Percentiles rank a stretch among this genome's conserved stretches.
Conservation (phyloP, 78 protist species). For the Dictyostelium citrinum region DNA sequence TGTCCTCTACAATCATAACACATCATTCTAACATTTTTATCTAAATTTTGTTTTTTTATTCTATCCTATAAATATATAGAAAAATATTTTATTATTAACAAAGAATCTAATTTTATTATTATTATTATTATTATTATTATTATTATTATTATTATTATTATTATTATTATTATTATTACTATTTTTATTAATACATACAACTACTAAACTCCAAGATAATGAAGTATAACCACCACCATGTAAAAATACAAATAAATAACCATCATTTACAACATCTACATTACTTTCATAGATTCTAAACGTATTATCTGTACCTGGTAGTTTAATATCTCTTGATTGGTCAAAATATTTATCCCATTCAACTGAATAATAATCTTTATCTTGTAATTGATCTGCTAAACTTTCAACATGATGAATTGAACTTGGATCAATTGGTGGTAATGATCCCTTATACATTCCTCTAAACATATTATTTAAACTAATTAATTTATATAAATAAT, state of each 20-base stretch:
- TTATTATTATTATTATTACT: no score
- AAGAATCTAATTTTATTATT: no score
- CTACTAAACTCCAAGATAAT: conserved; percentile 59
- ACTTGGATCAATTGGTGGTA: conserved; percentile 63
- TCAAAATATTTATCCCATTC: conserved; percentile 65
- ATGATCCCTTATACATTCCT: conserved; percentile 34
- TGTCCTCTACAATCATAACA: conserved; percentile 74
- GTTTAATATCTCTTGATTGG: not conserved
- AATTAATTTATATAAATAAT: no score
- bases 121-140: no score
- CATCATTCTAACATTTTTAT: conserved; percentile 29
- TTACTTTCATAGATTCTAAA: conserved; percentile 60
- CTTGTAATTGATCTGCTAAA: not conserved
- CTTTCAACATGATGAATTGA: not conserved
- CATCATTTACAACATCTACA: not conserved
- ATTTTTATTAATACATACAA: not conserved
- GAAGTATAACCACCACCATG: conserved; percentile 82
- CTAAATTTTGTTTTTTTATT: not conserved
- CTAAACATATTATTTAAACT: conserved; percentile 24
- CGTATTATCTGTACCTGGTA: conserved; percentile 5
- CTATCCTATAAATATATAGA: not conserved
- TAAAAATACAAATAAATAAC: conserved; percentile 26
- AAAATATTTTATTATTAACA: no score
- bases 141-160: no score
- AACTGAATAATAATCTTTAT: not conserved